These are phyloP conservation scores for Pestalotiopsis sp. DNA, from an alignment of 2,329 filamentous ascomycete genomes.

Conservation along the genomic window DNA sequence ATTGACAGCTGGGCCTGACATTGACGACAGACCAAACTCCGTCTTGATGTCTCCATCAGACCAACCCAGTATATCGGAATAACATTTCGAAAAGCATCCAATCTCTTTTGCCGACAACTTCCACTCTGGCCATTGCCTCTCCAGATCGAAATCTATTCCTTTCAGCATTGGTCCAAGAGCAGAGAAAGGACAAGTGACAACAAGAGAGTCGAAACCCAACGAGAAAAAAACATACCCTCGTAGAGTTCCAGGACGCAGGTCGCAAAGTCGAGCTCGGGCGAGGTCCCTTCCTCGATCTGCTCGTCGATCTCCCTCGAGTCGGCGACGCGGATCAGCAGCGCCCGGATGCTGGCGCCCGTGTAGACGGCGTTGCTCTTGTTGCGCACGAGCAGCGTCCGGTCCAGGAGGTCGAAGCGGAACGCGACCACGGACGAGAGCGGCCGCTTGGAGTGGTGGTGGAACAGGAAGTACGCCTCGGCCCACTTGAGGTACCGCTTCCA, in stretches of 20 bases:
- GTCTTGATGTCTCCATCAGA: constrained; percentile 9
- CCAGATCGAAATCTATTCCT: not conserved
- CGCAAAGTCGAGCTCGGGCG: not conserved
- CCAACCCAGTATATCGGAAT: constrained; percentile 2
- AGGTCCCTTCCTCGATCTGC: not conserved
- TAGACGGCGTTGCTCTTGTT: constrained; percentile 10
- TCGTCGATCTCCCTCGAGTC: not conserved
- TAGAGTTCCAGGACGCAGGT: constrained; percentile 1
- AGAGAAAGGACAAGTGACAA: not conserved
- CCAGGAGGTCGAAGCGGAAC: not conserved
- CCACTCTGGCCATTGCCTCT: not conserved
- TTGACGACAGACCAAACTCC: constrained; percentile 3
- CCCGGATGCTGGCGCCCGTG: constrained; percentile 3
- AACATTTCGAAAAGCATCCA: constrained; percentile 2
- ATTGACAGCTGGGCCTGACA: not conserved
- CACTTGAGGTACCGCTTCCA: not conserved
- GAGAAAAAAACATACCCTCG: not conserved
- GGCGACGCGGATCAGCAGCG: constrained; percentile 5
- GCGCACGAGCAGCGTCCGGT: not conserved
- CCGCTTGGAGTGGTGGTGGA: not conserved
- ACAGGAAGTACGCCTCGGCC: constrained; percentile 1
- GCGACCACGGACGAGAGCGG: not conserved
- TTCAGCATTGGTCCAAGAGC: not conserved
- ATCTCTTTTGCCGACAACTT: not conserved
- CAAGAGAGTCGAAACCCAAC: not conserved